Evolutionary conservation across 345 rosid species (phyloP).

Genomic region (Litchi chinensis): DNA sequence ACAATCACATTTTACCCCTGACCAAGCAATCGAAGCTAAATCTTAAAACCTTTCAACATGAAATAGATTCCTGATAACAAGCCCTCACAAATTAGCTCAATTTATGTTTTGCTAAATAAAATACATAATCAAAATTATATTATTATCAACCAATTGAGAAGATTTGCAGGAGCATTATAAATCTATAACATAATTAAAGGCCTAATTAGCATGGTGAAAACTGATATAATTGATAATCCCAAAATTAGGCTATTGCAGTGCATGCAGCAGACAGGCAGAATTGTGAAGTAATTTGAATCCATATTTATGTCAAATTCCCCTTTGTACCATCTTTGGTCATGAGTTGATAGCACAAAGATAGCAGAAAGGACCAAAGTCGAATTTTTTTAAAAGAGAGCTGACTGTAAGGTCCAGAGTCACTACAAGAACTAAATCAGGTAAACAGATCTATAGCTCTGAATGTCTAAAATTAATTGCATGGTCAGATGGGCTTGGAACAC

Average conservation of each 20-base stretch:
- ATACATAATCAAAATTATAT: neutral
- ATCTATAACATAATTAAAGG: neutral
- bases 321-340: too few relatives aligned
- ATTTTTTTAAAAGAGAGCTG: too few relatives aligned
- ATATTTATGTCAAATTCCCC: neutral
- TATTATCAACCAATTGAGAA: neutral
- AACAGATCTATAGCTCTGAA: too few relatives aligned
- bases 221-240: neutral
- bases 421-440: too few relatives aligned
- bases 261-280: neutral
- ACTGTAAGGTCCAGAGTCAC: too few relatives aligned
- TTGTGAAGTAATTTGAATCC: neutral
- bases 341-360: too few relatives aligned
- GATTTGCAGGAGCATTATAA: neutral
- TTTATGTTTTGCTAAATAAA: neutral
- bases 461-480: too few relatives aligned
- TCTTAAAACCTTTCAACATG: neutral
- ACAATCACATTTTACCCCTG: neutral
- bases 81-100: neutral
- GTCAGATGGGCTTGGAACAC: too few relatives aligned
- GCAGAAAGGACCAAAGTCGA: too few relatives aligned
- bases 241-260: neutral
- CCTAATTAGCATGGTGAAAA: neutral
- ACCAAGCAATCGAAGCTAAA: neutral
- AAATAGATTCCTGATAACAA: neutral